Conservation (phyloP, 2,329 filamentous ascomycete species). For the Aspergillus awamori region DNA sequence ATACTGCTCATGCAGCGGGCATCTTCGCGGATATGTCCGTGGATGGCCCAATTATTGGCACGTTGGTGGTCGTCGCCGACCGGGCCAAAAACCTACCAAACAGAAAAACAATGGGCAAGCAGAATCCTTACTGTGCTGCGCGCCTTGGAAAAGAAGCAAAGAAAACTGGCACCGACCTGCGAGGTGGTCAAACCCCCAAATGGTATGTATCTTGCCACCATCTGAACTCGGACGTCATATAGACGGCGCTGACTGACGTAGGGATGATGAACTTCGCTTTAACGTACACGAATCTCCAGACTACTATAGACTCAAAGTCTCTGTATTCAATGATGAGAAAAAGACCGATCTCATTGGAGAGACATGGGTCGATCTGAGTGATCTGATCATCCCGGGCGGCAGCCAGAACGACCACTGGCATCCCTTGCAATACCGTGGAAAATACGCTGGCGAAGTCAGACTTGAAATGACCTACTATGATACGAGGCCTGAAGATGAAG, state of each 20-base stretch:
- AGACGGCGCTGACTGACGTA: slow-evolving; percentile 45
- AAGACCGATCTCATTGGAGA: slow-evolving; percentile 96
- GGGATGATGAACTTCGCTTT: slow-evolving; percentile 97
- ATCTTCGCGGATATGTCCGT: slow-evolving; percentile 94
- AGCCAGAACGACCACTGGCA: slow-evolving; percentile 97
- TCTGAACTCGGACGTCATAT: background rate
- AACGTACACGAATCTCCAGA: slow-evolving; percentile 94
- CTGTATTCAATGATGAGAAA: slow-evolving; percentile 97
- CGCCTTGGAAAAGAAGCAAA: slow-evolving; percentile 94
- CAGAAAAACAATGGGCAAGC: slow-evolving; percentile 95
- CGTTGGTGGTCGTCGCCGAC: slow-evolving; percentile 87
- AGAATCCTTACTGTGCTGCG: slow-evolving; percentile 95
- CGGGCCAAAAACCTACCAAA: slow-evolving; percentile 97
- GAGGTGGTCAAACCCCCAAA: slow-evolving; percentile 91
- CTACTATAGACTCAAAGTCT: slow-evolving; percentile 93
- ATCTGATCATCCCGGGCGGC: slow-evolving; percentile 80
- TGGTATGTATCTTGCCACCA: slow-evolving; percentile 64
- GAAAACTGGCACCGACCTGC: slow-evolving; percentile 91
- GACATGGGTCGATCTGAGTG: slow-evolving; percentile 80
- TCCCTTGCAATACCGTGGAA: slow-evolving; percentile 80
- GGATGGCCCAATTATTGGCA: slow-evolving; percentile 91
- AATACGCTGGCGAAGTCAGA: slow-evolving; percentile 93
- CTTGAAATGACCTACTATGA: slow-evolving; percentile 98
- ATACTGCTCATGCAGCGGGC: slow-evolving; percentile 75
- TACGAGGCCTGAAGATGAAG: slow-evolving; percentile 78